Conservation (phyloP, 768 basidiomycete species). For the Tricholoma furcatifolium region DNA sequence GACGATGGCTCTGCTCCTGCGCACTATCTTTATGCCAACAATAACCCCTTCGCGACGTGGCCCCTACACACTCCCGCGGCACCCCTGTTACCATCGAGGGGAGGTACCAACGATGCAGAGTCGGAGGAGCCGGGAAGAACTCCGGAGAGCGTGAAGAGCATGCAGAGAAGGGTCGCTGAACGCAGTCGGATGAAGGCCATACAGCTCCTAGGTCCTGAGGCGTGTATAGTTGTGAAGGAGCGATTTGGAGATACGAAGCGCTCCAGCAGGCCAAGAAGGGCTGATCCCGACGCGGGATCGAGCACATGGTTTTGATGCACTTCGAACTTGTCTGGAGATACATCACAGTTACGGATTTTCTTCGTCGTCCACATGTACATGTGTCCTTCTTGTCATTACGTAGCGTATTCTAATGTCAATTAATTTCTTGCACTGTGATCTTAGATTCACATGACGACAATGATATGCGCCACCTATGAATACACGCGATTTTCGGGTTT, state of each 20-base stretch:
- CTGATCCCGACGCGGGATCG: neutral
- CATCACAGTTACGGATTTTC: too few species aligned
- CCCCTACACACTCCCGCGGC: constrained; percentile 7
- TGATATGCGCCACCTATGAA: too few species aligned
- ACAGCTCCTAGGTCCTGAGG: constrained; percentile 14
- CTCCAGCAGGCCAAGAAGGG: constrained; percentile 3
- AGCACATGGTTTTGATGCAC: too few species aligned
- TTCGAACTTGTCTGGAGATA: too few species aligned
- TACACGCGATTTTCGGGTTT: too few species aligned
- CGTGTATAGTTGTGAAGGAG: constrained; percentile 3
- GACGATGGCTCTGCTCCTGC: neutral
- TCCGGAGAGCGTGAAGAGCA: constrained; percentile 5
- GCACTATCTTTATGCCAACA: constrained; percentile 1
- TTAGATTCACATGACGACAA: too few species aligned
- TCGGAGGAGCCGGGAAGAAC: neutral
- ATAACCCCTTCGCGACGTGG: constrained; percentile 13
- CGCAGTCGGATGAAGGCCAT: constrained; percentile 9
- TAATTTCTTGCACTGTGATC: too few species aligned
- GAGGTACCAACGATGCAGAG: neutral
- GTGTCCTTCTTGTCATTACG: too few species aligned
- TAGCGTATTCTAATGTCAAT: too few species aligned
- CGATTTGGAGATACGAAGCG: constrained; percentile 3
- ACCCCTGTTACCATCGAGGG: constrained; percentile 1
- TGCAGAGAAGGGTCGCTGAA: constrained; percentile 2
- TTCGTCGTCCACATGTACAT: too few species aligned